Base-by-base conservation (phyloP, 108 stramenopile genomes). In the Halocafeteria seosinensis region DNA sequence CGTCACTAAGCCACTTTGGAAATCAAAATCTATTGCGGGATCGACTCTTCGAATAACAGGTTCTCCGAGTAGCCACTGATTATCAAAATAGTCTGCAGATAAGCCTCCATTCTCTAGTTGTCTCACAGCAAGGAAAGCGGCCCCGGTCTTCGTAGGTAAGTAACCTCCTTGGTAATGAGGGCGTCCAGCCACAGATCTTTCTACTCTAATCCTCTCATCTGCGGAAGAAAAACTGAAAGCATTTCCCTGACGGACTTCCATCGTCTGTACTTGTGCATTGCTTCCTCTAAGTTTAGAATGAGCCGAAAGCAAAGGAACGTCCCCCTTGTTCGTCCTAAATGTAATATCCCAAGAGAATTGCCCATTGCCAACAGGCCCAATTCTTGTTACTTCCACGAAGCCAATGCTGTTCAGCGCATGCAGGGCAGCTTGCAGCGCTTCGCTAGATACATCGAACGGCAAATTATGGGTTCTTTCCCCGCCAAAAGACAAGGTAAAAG, bases 91-190 rank as follows among this genome's bases (percentile, higher is more conserved):
- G 27, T 64, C 64, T 0, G 73, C 86, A 31, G 52, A 57, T 34
- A 88, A 66, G n/a, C 88, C 88, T 13, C 88, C 88, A 17, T 60
- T 62, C 42, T 73, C 38, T 29, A 88, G 69, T 61, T 87, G 86
- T 37, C 65, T 55, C 33, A 88, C 85, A 27, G 75, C 73, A 13
- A 86, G 78, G 32, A 76, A 62, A 57, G 82, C 82, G 29, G 58
- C 50, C 0, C 88, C 88, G 29, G 77, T 63, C 6, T 34, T 23
- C 24, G 68, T 36, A 4, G 84, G 81, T n/a, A 61, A 65, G 63
- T 87, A 88, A 6, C 53, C 62, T 31, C 74, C 88, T 0, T 80
- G 79, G 66, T 87, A 88, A 34, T 65, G 71, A n/a, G 88, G 88
- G 6, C 76, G 63, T 26, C 88, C 88, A 12, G 84, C 62, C 31